Evolutionary conservation across 1,284 basidiomycete genomes (phyloP), one percentile per base, ranked within the genome.

Genomic region (Moesziomyces antarcticus): DNA sequence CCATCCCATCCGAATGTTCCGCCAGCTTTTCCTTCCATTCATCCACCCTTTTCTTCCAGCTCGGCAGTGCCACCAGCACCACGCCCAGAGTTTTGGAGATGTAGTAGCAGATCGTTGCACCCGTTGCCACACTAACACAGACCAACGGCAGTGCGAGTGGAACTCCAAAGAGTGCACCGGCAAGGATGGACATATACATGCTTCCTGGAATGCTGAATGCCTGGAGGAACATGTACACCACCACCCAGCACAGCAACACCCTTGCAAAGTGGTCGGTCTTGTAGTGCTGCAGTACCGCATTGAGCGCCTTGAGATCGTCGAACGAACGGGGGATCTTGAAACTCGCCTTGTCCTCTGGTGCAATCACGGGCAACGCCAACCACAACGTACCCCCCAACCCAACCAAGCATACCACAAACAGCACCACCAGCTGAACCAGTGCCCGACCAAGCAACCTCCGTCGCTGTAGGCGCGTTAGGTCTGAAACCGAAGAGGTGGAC

Each of bases 101-200:
- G 69, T 92, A 88, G 86, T 98, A 99, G 87, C 96, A 98, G 7
- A 98, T 88, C 0, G 93, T 89, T 0, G 94, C 94, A 24, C 96
- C 96, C 0, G 91, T 89, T 11, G 94, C 93, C 50, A 98, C 93
- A 82, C 93, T 94, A 1, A 91, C 88, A 80, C 95, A 98, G 7
- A 93, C 92, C n/a, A 98, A 88, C 1, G 93, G 91, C 2, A 98
- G 88, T 0, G 95, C 95, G 8, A 91, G 85, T 1, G 92, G 86
- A n/a, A 97, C 91, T 37, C 96, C 95, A 90, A 94, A 99, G 7
- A 98, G 91, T 0, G 96, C 96, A 33, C 96, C 96, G 14, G 93
- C 94, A 9, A 98, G 90, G 81, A 98, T 97, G 52, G 93, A 94
- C 65, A 99, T 89, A 84, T 99, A 99, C 95, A 98, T 98, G 22